Percentiles rank a stretch among this genome's conserved stretches.
Conservation (phyloP, 257 asterid species). For the Henckelia pumila region DNA sequence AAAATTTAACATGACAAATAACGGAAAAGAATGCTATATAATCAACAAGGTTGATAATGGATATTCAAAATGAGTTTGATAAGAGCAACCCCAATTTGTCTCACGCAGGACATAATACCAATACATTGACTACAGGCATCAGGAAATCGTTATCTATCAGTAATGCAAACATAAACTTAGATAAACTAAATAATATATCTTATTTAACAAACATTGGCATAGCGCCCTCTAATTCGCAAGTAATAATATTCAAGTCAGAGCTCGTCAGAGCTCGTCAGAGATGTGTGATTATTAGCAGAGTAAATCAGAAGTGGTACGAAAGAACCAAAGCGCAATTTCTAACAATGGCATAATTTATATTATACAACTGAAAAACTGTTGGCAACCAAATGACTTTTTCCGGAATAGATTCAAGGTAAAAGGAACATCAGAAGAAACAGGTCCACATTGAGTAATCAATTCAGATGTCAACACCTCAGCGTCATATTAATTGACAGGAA, state of each 20-base stretch:
- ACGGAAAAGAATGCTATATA: neutral
- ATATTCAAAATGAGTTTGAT: neutral
- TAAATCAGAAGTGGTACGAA: neutral
- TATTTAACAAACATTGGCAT: neutral
- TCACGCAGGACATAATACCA: neutral
- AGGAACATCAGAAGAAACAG: slow-evolving; percentile 19
- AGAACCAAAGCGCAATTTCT: neutral
- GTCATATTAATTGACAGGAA: slow-evolving; percentile 16
- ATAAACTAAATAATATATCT: neutral
- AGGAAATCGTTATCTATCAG: neutral
- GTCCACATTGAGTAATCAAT: slow-evolving; percentile 7
- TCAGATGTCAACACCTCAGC: slow-evolving; percentile 24
- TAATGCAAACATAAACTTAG: neutral
- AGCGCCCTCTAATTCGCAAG: neutral
- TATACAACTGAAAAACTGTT: neutral
- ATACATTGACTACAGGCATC: neutral
- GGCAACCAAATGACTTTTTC: neutral
- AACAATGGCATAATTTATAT: neutral
- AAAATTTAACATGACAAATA: neutral
- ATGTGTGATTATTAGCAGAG: neutral
- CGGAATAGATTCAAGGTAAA: neutral
- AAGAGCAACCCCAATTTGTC: neutral
- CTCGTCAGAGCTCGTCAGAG: neutral
- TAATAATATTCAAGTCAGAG: neutral
- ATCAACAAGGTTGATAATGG: neutral